Evolutionary conservation across 139 green algal species (phyloP).

Genomic region (Coccomyxa sp.): DNA sequence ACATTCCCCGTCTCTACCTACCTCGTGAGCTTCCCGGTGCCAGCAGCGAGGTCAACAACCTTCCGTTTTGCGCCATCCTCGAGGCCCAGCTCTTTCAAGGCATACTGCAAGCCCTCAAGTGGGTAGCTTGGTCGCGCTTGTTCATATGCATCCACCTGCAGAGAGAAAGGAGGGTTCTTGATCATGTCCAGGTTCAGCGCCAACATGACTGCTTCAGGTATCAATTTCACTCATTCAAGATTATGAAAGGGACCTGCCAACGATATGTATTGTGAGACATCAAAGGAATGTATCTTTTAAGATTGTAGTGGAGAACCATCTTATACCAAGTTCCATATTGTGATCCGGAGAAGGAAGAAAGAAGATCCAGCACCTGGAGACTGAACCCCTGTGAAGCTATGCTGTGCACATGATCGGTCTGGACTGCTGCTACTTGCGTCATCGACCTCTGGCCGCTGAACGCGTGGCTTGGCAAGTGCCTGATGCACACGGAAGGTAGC

Average conservation of each 20-base stretch:
- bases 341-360: too few species aligned
- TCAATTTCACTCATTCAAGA: too few species aligned
- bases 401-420: background rate
- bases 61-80: background rate
- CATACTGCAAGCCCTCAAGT: background rate
- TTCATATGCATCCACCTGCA: constrained; percentile 1
- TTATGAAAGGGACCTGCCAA: too few species aligned
- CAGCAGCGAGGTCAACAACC: constrained; percentile 7
- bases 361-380: background rate
- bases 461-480: too few species aligned
- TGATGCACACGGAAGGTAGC: too few species aligned
- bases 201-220: too few species aligned
- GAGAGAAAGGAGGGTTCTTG: background rate
- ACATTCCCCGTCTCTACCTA: background rate
- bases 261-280: too few species aligned
- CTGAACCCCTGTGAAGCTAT: background rate
- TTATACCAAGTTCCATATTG: too few species aligned
- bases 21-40: constrained; percentile 5
- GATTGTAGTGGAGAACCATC: too few species aligned
- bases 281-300: too few species aligned
- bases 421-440: background rate
- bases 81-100: background rate
- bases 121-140: background rate
- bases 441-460: too few species aligned
- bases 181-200: background rate